Percentiles rank a stretch among this genome's conserved stretches.
Conservation (phyloP, 1,139 yeast genomes). For the Keqinozyma sinolaborantium region DNA sequence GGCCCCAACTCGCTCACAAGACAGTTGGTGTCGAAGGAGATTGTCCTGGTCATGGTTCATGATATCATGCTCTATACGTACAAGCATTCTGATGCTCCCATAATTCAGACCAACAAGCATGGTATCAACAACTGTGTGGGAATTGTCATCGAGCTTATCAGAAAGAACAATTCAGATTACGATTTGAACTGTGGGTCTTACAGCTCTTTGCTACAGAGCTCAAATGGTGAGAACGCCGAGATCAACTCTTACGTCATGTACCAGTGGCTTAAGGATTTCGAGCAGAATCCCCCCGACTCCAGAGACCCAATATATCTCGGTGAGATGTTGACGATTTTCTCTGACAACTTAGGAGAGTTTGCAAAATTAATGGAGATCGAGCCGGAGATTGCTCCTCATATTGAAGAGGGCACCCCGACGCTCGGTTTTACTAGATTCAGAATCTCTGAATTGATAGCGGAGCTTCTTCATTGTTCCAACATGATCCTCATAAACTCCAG, state of each 20-base stretch:
- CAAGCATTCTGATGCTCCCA: slow-evolving; percentile 11
- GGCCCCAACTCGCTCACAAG: slow-evolving; percentile 46
- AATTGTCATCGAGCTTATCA: slow-evolving; percentile 42
- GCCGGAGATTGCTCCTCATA: slow-evolving; percentile 21
- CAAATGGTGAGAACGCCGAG: slow-evolving; percentile 34
- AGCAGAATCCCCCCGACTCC: slow-evolving; percentile 45
- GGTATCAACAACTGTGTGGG: slow-evolving; percentile 48
- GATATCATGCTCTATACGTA: slow-evolving; percentile 36
- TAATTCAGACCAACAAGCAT: slow-evolving; percentile 33
- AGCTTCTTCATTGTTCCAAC: slow-evolving; percentile 45
- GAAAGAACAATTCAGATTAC: slow-evolving; percentile 48
- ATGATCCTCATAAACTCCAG: slow-evolving; percentile 44
- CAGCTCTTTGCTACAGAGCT: slow-evolving; percentile 26
- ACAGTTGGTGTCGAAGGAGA: slow-evolving; percentile 38
- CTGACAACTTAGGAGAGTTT: slow-evolving; percentile 33
- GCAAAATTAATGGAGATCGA: slow-evolving; percentile 24
- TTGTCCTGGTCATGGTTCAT: slow-evolving; percentile 33
- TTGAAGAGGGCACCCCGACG: slow-evolving; percentile 12
- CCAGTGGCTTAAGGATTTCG: slow-evolving; percentile 47
- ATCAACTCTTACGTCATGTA: slow-evolving; percentile 42
- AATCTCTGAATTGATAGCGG: slow-evolving; percentile 43
- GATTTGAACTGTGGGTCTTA: slow-evolving; percentile 44
- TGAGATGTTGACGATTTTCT: slow-evolving; percentile 39
- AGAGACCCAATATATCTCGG: slow-evolving; percentile 47
- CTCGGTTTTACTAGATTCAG: slow-evolving; percentile 44